A percentile compares a stretch with the other conserved stretches of the same genome.
Conservation (phyloP, 75 land plant species). For the Cunninghamia lanceolata region DNA sequence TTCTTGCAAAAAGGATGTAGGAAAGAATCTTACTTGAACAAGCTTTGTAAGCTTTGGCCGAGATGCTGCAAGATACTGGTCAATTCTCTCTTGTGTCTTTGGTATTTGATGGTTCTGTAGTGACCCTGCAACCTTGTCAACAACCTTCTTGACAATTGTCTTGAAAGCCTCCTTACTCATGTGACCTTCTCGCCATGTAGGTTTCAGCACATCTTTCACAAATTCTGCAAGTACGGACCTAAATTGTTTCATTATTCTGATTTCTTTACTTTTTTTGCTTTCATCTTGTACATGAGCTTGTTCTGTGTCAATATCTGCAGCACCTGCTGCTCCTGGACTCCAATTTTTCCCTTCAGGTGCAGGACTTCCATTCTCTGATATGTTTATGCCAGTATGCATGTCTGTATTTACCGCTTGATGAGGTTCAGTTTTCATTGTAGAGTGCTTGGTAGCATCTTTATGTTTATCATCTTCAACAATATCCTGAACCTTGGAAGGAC, state of each 20-base stretch:
- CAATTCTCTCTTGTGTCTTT: slow-evolving; percentile 76
- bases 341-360: slow-evolving; percentile 2
- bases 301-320: slow-evolving; percentile 24
- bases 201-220: slow-evolving; percentile 90
- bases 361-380: background rate
- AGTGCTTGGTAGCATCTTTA: background rate
- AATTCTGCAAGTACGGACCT: slow-evolving; percentile 73
- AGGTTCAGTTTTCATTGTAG: background rate
- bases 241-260: slow-evolving; percentile 56
- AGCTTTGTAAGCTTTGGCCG: slow-evolving; percentile 79
- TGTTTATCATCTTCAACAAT: background rate
- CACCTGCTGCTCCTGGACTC: slow-evolving; percentile 7
- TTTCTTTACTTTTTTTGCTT: slow-evolving; percentile 56
- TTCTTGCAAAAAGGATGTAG: slow-evolving; percentile 1
- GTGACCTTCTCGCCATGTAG: slow-evolving; percentile 91
- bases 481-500: background rate
- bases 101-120: slow-evolving; percentile 66
- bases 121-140: slow-evolving; percentile 80
- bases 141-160: slow-evolving; percentile 90
- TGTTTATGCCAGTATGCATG: background rate
- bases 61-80: slow-evolving; percentile 58
- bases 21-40: slow-evolving; percentile 62
- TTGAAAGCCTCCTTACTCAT: slow-evolving; percentile 89
- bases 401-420: background rate
- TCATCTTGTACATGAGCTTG: slow-evolving; percentile 25